Evolutionary conservation across 106 monocot species (phyloP), one percentile per base, ranked within the genome.

Genomic region (Apostasia ramifera): DNA sequence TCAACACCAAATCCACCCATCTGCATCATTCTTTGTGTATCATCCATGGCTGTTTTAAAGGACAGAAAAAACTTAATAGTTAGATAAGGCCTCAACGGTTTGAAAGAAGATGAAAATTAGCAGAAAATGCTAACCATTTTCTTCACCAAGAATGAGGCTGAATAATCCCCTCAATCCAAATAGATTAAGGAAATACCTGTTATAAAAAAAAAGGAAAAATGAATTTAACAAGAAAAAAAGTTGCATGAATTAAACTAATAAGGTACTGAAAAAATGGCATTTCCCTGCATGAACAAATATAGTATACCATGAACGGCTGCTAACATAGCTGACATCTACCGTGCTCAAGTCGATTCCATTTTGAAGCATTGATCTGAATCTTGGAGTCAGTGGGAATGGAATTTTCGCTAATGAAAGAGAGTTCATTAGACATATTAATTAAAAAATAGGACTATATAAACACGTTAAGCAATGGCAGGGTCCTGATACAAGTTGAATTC

Each of bases 271-370:
- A 26, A 26, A 26, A 53, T 8, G 40, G 42, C 41, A 42, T 1
- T 10, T 49, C 47, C 1, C 2, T 48, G 12, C 12, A 49, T 5
- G 48, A 47, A 49, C 11, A 56, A 73, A 37, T 12, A 49, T 49
- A 42, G 39, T 56, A 67, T 81, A 99, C 98, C 98, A 99, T 55
- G 98, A 99, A 71, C 98, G 98, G 71, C 98, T 93, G 80, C 98
- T 92, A 70, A 99, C 98, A 80, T 99, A 99, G 78, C 98, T 99
- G 69, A 99, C 98, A 84, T 93, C 98, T 73, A 99, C 98, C 59
- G 93, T 99, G 74, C 93, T 99, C 53, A 98, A 66, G 68, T 99
- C 98, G 64, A 99, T 99, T 15, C 98, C 98, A 85, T 99, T 99
- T 70, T 99, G 98, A 75, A 99, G 69, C 98, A 93, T 99, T 37